Percentiles rank a stretch among this genome's conserved stretches.
phyloP scores from a whole-genome alignment of 2,329 filamentous ascomycete genomes.

The Fusarium buxicola region DNA sequence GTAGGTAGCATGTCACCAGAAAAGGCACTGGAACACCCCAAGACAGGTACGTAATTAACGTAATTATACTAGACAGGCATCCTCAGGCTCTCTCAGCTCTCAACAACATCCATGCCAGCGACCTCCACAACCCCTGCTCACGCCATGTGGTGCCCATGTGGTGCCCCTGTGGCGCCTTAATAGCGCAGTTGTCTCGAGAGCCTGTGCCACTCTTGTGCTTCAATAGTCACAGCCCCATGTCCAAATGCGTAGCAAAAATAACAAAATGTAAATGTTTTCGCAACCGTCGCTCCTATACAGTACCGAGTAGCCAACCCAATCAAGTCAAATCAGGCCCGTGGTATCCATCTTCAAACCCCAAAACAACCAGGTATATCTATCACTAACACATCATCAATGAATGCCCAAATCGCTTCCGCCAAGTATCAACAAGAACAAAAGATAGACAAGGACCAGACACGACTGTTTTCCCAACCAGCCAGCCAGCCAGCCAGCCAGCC shows the following conservation, averaged over 20 bases:
- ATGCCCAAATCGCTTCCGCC: conserved; percentile 22
- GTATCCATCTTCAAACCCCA: conserved; percentile 36
- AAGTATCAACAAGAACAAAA: conserved; percentile 26
- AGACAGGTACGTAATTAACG: too few relatives aligned
- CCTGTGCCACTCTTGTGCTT: neutral
- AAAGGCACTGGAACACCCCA: too few relatives aligned
- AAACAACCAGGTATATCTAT: conserved; percentile 41
- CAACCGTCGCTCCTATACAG: conserved; percentile 3
- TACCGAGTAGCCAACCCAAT: neutral
- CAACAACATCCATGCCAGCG: conserved; percentile 13
- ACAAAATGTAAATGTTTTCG: too few relatives aligned
- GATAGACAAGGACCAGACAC: conserved; percentile 26
- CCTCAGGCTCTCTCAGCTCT: neutral
- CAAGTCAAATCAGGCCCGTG: conserved; percentile 21
- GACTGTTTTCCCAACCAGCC: conserved; percentile 22
- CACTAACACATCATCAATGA: conserved; percentile 14
- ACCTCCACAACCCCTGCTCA: conserved; percentile 29
- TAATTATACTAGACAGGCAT: too few relatives aligned
- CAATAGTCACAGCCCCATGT: neutral
- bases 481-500: too few relatives aligned
- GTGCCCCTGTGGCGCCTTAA: conserved; percentile 29
- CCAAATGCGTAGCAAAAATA: neutral
- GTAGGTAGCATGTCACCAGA: too few relatives aligned
- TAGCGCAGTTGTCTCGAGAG: conserved; percentile 19
- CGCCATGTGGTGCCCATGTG: conserved; percentile 33